phyloP scores from a whole-genome alignment of 192 early-diverging fungal species.

The Fimicolochytrium jonesii region DNA sequence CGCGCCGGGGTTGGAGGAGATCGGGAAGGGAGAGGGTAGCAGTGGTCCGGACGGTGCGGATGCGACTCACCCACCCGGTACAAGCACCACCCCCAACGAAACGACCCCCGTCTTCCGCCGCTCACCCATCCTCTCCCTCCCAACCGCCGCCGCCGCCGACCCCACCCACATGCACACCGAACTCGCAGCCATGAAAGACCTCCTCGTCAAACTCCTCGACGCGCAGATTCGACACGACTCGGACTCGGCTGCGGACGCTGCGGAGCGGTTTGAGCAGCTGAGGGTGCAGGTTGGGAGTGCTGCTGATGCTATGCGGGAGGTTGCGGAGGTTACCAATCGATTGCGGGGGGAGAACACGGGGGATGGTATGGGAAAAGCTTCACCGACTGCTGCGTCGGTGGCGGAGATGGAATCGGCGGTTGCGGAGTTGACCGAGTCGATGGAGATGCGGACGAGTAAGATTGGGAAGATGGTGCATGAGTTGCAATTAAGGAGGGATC shows the following conservation, averaged over 20 bases:
- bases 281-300: background rate
- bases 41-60: background rate
- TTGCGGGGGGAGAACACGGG: background rate
- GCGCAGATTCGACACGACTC: background rate
- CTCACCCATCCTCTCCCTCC: no score
- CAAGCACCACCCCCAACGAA: no score
- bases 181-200: slow-evolving; percentile 6
- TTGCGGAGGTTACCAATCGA: background rate
- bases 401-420: slow-evolving; percentile 29
- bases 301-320: background rate
- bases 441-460: slow-evolving; percentile 43
- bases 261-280: background rate
- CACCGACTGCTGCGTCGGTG: background rate
- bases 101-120: no score
- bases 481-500: no score
- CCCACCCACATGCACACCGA: slow-evolving; percentile 2
- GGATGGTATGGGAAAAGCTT: background rate
- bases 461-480: slow-evolving; percentile 48
- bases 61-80: no score
- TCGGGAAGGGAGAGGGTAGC: background rate
- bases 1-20: background rate
- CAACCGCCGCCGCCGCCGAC: no score
- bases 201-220: slow-evolving; percentile 5
- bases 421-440: slow-evolving; percentile 32
- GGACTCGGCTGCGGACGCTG: background rate